Evolutionary conservation across 164 flowering plant species (phyloP), one percentile per base, ranked within the genome.

Genomic region (Vitis rotundifolia): DNA sequence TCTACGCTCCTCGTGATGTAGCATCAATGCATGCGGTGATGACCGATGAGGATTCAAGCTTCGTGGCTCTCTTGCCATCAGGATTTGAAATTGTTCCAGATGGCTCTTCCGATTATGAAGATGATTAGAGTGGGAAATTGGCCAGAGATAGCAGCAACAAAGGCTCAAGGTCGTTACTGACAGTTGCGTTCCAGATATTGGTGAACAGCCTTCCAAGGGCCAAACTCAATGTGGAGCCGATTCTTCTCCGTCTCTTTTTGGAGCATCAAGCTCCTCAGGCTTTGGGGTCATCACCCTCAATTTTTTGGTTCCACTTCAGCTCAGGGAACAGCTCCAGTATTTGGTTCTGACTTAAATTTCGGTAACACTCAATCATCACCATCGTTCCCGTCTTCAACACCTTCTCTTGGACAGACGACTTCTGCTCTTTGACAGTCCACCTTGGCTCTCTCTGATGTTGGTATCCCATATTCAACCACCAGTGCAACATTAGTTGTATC

Each of bases 361-460:
- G 84, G 82, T 47, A 86, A 76, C 77, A 86, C 91, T 18, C 97
- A 91, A 63, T 74, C 94, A 66, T 82, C 97, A 26, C 84, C 88
- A 11, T 68, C 87, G 28, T 96, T 96, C 78, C 88, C 77, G 78
- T 83, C 97, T 22, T 56, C 86, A 18, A 63, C 84, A 61, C 84
- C 96, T 74, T 59, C 93, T 62, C 67, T 89, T 75, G 89, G 86
- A 14, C 97, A 85, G 78, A 80, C 87, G 9, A n/a, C n/a, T n/a
- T n/a, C n/a, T n/a, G n/a, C n/a, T n/a, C n/a, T n/a, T n/a, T n/a
- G n/a, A n/a, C n/a, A n/a, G n/a, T n/a, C n/a, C n/a, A n/a, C n/a
- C n/a, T n/a, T n/a, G n/a, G n/a, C n/a, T n/a, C n/a, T n/a, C n/a
- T n/a, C n/a, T n/a, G n/a, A n/a, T n/a, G n/a, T n/a, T n/a, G n/a